Evolutionary conservation across 768 basidiomycete species (phyloP), one percentile per base, ranked within the genome.

Genomic region (Myochromella boudieri): DNA sequence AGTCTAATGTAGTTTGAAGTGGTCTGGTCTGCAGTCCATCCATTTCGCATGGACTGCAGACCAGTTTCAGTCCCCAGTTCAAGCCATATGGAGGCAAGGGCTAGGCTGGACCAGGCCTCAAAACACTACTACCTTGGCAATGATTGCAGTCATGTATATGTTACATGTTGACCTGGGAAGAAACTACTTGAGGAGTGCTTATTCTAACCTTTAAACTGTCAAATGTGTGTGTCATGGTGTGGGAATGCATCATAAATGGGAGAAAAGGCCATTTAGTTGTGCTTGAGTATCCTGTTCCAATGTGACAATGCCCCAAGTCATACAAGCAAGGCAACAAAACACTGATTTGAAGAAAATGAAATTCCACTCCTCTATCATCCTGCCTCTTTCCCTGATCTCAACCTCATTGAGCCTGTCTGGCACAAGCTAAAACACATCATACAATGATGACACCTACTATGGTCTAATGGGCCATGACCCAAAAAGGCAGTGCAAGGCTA

Each of bases 341-440:
- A 42, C 22, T 70, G 63, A 60, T 50, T 66, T 28, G 10, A 20
- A 1, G 6, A 53, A n/a, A 28, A 63, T 46, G 10, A 39, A 10
- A 57, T 68, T 22, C 41, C 48, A 18, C 41, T 60, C 15, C 54
- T 68, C 24, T 45, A 37, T 31, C 65, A 66, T 46, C 67, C 65
- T 10, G 48, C 64, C 37, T 47, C 36, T 46, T 69, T 63, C 2
- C 67, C 67, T 2, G 62, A 69, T 50, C 34, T 67, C 34, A 58
- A 49, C 39, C 63, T 66, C 44, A 66, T 68, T n/a, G 65, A 69
- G n/a, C n/a, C n/a, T n/a, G n/a, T n/a, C n/a, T n/a, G n/a, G n/a
- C n/a, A n/a, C n/a, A n/a, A n/a, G n/a, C 59, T 68, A 29, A 68
- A 67, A 48, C 42, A 28, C 2, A 47, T 49, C 6, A 31, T 67